Evolutionary conservation across 2,329 filamentous ascomycete species (phyloP).

Genomic region (Arachnomyces sp.): DNA sequence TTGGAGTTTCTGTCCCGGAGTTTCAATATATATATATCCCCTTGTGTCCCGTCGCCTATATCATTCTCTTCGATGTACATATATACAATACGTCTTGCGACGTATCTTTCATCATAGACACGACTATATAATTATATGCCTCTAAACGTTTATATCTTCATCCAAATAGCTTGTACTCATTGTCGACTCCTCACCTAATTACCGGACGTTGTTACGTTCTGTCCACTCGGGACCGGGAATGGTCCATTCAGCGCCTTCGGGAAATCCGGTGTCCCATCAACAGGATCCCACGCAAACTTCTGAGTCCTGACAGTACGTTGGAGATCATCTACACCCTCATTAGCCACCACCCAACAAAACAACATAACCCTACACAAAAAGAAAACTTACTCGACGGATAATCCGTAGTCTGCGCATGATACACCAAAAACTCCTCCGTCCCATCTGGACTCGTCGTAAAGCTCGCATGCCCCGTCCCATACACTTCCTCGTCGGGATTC

Average conservation of each 20-base stretch:
- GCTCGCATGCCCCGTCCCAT: conserved; percentile 44
- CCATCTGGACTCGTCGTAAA: conserved; percentile 43
- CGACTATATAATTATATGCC: too few relatives aligned
- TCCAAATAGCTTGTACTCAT: too few relatives aligned
- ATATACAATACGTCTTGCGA: too few relatives aligned
- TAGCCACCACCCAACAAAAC: not conserved
- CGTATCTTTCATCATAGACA: too few relatives aligned
- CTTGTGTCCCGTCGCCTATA: too few relatives aligned
- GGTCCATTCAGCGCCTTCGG: conserved; percentile 43
- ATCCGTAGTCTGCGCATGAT: conserved; percentile 42
- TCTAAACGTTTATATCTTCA: too few relatives aligned
- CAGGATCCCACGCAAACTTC: conserved; percentile 39
- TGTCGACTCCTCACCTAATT: too few relatives aligned
- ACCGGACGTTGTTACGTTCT: not conserved
- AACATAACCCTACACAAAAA: not conserved
- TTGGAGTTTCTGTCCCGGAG: too few relatives aligned
- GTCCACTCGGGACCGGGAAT: conserved; percentile 27
- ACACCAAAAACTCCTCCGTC: conserved; percentile 44
- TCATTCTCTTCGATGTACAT: too few relatives aligned
- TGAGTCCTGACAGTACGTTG: conserved; percentile 40
- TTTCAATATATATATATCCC: too few relatives aligned
- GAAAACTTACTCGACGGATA: conserved; percentile 40
- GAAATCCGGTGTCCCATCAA: conserved; percentile 40
- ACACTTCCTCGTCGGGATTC: conserved; percentile 36
- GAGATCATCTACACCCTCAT: conserved; percentile 1